Evolutionary conservation across 2,329 filamentous ascomycete genomes (phyloP), one percentile per base, ranked within the genome.

Genomic region (Fusarium sp.): DNA sequence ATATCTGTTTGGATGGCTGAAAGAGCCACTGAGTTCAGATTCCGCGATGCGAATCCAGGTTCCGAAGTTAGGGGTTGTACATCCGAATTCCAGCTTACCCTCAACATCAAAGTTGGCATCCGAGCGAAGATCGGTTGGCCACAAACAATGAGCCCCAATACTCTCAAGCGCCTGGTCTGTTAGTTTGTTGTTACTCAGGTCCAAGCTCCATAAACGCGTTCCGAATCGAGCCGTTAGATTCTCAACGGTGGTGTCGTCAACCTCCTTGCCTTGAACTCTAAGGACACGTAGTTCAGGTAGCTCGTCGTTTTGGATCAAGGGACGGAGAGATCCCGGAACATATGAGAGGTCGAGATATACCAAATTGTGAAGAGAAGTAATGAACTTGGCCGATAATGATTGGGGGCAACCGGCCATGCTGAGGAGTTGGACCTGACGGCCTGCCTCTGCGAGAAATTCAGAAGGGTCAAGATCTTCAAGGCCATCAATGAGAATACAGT

Each of bases 151-250:
- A 9, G 76, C 45, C 9, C 77, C 65, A 7, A 81, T 44, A 6
- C 33, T 46, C 11, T 80, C 74, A 14, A 89, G 72, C 6, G 79
- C 71, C 5, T 40, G 71, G 71, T 90, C 88, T 0, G 83, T 85
- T 13, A 91, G 74, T 14, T 80, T 82, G 69, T 91, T 91, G 9
- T 82, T 57, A 40, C 82, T 80, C 1, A 90, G 53, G 67, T 91
- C 88, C 7, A 90, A 74, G 70, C 88, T 89, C 88, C 88, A 90
- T 14, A 90, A 76, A 32, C 81, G 83, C 14, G 8, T 76, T 68
- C 63, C 75, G 69, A 74, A 86, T 72, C 42, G 84, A 67, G 6
- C 76, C 44, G 68, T 42, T 1, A 78, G 60, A 5, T 81, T 77
- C 4, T 80, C 77, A 6, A 80, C 61, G 5, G 66, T 69, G 2